Evolutionary conservation across 805 yeast genomes (phyloP), one percentile per base, ranked within the genome.

Genomic region (Wickerhamomyces hampshirensis): DNA sequence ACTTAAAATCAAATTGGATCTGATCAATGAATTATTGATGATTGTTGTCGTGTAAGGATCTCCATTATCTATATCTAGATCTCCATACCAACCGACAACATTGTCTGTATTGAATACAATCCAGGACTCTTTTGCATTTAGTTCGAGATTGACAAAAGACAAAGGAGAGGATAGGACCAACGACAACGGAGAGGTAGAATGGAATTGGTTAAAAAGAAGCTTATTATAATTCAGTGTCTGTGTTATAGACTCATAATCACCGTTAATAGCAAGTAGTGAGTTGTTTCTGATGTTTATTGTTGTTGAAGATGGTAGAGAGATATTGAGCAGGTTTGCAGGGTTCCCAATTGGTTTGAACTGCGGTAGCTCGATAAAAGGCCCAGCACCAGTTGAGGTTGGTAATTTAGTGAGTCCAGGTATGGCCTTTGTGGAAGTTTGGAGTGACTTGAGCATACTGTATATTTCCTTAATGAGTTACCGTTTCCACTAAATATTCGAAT

Each of bases 361-460:
- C 5, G 63, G 56, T 19, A 48, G 37, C 26, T 56, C 58, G 16
- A 56, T 40, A 35, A 59, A 58, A 4, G 57, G 55, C 1, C 62
- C 64, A 5, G 50, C 34, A 2, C 59, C 59, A 3, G 60, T 55
- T 9, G 45, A 37, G 4, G 40, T 38, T 11, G 50, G 49, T 1
- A 43, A 35, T 3, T 40, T 18, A 8, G 37, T 39, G 5, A 42
- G 28, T n/a, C n/a, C n/a, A n/a, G n/a, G n/a, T n/a, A n/a, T n/a
- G n/a, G n/a, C n/a, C n/a, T n/a, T n/a, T n/a, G n/a, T n/a, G n/a
- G n/a, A n/a, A n/a, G n/a, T n/a, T n/a, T n/a, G n/a, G n/a, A n/a
- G n/a, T n/a, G n/a, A n/a, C n/a, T n/a, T n/a, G n/a, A n/a, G n/a
- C n/a, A n/a, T n/a, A n/a, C n/a, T n/a, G n/a, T n/a, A n/a, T n/a